Evolutionary conservation across 2,329 filamentous ascomycete species (phyloP), one percentile per base, ranked within the genome.

Genomic region (Pyrenophora graminea): DNA sequence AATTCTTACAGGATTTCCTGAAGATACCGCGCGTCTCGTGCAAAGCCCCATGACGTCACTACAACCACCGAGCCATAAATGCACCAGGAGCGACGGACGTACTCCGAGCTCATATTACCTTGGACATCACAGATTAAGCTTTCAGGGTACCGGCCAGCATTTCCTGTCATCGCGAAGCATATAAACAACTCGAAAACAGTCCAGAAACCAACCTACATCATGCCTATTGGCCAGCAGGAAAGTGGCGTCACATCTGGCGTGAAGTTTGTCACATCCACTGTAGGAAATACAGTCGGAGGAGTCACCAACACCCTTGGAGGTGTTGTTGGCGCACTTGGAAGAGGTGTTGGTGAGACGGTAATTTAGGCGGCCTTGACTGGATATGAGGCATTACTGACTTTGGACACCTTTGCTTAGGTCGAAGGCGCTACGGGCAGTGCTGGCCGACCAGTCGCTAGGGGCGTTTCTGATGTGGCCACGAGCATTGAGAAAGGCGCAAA

Each of bases 241-340:
- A 72, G 68, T 38, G 79, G 79, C 56, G 74, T 77, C 43, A 79
- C 79, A 1, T 79, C 78, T 42, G 79, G 80, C 48, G 76, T 81
- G 47, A 82, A 80, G 58, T 81, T 81, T 58, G 79, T 82, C 42
- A 83, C 80, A 4, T 81, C 78, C 1, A 82, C 81, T 1, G 67
- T 82, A 21, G 81, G 82, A 42, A 84, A 84, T 64, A 78, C 78
- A 0, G 76, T 71, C 34, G 80, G 80, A n/a, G 81, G 81, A 31
- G 68, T 82, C 15, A 76, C 79, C 6, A 78, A 79, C 52, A 83
- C 80, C 2, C 73, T 79, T 2, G 81, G 81, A 12, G 79, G 80
- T 25, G 74, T 83, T 2, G 77, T 82, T 12, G 82, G 77, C 38
- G 73, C 76, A 12, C 63, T 75, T 10, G 77, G 77, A 34, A 66